phyloP scores from a whole-genome alignment of 331 rosid species.

The Malus hybrid region DNA sequence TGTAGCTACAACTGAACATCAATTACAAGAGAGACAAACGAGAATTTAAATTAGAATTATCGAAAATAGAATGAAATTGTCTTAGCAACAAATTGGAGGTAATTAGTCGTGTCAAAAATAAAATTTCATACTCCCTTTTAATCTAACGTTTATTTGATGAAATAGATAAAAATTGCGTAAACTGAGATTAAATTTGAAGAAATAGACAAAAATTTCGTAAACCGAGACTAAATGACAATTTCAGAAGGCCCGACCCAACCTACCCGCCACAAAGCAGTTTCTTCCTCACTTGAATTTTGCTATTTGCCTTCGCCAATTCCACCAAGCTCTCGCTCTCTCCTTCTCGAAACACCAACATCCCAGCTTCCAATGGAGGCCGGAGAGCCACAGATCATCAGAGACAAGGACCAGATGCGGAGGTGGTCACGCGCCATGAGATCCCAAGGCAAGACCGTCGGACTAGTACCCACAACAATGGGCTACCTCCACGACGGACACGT shows the following conservation, averaged over 20 bases:
- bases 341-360: neutral
- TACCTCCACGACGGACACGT: constrained; percentile 76
- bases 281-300: neutral
- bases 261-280: neutral
- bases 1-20: too few species aligned
- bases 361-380: constrained; percentile 31
- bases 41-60: too few species aligned
- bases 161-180: too few species aligned
- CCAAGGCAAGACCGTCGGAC: constrained; percentile 46
- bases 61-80: too few species aligned
- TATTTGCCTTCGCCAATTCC: neutral
- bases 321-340: neutral
- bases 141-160: too few species aligned
- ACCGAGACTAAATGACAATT: too few species aligned
- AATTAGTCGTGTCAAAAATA: neutral
- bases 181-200: too few species aligned
- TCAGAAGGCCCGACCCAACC: neutral
- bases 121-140: too few species aligned
- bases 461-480: constrained; percentile 95
- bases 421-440: constrained; percentile 83
- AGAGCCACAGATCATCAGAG: constrained; percentile 41
- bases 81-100: neutral
- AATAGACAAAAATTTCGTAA: too few species aligned
- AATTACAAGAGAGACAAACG: too few species aligned
- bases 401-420: constrained; percentile 50